Percentiles rank a stretch among this genome's conserved stretches.
phyloP scores from a whole-genome alignment of 805 yeast species.

The Nakazawaea pomicola region DNA sequence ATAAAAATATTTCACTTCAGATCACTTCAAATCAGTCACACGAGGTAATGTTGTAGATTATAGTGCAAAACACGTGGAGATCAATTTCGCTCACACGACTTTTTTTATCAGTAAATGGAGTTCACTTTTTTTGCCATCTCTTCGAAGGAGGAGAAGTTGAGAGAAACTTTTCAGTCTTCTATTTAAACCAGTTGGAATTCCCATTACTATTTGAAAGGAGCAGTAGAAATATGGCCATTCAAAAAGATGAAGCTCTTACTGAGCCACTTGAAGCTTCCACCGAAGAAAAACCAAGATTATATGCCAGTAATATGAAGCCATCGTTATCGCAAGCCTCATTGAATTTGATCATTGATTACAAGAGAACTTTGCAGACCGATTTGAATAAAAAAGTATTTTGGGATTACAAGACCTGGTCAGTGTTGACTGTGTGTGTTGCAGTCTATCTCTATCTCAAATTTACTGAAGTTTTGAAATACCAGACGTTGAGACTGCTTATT shows the following conservation, averaged over 20 bases:
- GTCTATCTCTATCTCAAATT: constrained; percentile 16
- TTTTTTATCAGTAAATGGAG: not conserved
- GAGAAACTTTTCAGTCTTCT: no score
- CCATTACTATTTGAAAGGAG: constrained; percentile 22
- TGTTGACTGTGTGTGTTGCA: constrained; percentile 21
- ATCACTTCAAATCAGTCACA: no score
- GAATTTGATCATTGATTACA: constrained; percentile 59
- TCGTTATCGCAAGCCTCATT: constrained; percentile 54
- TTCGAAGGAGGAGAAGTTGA: no score
- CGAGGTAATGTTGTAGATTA: no score
- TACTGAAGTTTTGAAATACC: constrained; percentile 10
- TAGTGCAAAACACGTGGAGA: no score
- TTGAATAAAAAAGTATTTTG: constrained; percentile 41
- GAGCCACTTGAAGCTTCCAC: constrained; percentile 53
- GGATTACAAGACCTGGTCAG: constrained; percentile 35
- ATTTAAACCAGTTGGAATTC: no score
- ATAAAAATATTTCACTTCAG: no score
- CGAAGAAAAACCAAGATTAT: constrained; percentile 47
- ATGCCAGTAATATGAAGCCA: constrained; percentile 46
- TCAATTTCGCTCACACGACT: no score
- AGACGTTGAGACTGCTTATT: constrained; percentile 11
- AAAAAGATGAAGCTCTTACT: constrained; percentile 46
- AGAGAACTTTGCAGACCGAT: constrained; percentile 40
- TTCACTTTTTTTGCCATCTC: not conserved
- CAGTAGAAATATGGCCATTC: constrained; percentile 23